Percentiles rank a stretch among this genome's conserved stretches.
Evolutionary conservation across 2,329 filamentous ascomycete species (phyloP).

Genomic region (Elsinoe australis): DNA sequence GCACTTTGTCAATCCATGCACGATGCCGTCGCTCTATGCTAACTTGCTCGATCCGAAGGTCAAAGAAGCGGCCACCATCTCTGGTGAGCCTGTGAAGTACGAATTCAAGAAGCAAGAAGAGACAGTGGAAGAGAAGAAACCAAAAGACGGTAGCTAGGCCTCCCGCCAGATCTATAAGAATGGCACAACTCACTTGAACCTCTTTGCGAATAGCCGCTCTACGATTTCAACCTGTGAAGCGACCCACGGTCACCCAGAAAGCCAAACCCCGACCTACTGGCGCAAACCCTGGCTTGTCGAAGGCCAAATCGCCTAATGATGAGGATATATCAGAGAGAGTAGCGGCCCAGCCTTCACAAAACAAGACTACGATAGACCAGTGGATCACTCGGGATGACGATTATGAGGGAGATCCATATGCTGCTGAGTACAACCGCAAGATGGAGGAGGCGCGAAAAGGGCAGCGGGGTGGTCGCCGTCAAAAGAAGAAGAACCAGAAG

Average conservation of each 20-base stretch:
- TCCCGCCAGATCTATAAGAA: conserved; percentile 27
- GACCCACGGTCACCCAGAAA: conserved; percentile 59
- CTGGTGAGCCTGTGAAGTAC: conserved; percentile 66
- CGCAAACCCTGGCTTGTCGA: conserved; percentile 22
- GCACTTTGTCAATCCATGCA: neutral
- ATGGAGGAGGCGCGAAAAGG: conserved; percentile 35
- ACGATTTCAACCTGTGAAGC: conserved; percentile 79
- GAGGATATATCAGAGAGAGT: conserved; percentile 20
- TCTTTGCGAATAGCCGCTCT: conserved; percentile 50
- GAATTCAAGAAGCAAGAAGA: conserved; percentile 55
- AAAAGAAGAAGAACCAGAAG: conserved; percentile 52
- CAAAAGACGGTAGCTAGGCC: conserved; percentile 53
- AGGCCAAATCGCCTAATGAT: conserved; percentile 24
- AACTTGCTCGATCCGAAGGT: conserved; percentile 59
- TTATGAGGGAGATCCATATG: conserved; percentile 44
- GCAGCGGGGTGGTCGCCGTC: conserved; percentile 70
- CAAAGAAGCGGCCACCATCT: conserved; percentile 56
- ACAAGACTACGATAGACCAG: conserved; percentile 63
- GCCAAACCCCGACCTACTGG: conserved; percentile 51
- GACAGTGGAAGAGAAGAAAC: conserved; percentile 46
- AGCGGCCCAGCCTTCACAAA: conserved; percentile 20
- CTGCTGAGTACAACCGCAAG: conserved; percentile 19
- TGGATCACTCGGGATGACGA: conserved; percentile 83
- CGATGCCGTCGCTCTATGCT: conserved; percentile 63
- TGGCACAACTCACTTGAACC: conserved; percentile 42